Evolutionary conservation across 257 asterid species (phyloP).

Genomic region (Craterostigma plantagineum): DNA sequence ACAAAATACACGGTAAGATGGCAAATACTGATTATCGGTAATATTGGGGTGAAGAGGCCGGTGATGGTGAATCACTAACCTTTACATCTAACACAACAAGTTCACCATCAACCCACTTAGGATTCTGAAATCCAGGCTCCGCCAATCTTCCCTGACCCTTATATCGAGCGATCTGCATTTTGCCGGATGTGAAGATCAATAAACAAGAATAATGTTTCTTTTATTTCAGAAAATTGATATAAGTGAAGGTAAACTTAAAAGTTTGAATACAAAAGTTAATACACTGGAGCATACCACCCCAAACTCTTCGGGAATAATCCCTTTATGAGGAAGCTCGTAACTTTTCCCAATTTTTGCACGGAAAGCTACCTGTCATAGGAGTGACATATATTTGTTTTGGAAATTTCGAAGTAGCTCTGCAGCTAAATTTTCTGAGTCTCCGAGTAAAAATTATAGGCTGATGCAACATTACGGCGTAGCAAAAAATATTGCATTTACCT

Average conservation of each 20-base stretch:
- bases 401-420: neutral
- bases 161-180: slow-evolving; percentile 76
- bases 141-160: slow-evolving; percentile 92
- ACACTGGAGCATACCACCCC: slow-evolving; percentile 61
- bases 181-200: slow-evolving; percentile 6
- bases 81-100: slow-evolving; percentile 87
- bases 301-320: slow-evolving; percentile 90
- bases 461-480: slow-evolving; percentile 1
- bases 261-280: slow-evolving; percentile 5
- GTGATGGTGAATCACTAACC: slow-evolving; percentile 28
- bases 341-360: slow-evolving; percentile 88
- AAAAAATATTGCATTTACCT: slow-evolving; percentile 29
- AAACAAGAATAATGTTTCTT: slow-evolving; percentile 3
- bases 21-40: neutral
- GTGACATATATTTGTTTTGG: neutral
- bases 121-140: slow-evolving; percentile 68
- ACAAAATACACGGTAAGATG: neutral
- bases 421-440: too few relatives aligned
- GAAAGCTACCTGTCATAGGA: slow-evolving; percentile 56
- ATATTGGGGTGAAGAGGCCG: neutral
- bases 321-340: slow-evolving; percentile 89
- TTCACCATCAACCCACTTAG: slow-evolving; percentile 98
- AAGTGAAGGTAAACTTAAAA: slow-evolving; percentile 3
- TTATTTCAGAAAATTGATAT: neutral
- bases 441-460: too few relatives aligned